Evolutionary conservation across 108 stramenopile species (phyloP).

Genomic region (Fragilaria crotonensis): DNA sequence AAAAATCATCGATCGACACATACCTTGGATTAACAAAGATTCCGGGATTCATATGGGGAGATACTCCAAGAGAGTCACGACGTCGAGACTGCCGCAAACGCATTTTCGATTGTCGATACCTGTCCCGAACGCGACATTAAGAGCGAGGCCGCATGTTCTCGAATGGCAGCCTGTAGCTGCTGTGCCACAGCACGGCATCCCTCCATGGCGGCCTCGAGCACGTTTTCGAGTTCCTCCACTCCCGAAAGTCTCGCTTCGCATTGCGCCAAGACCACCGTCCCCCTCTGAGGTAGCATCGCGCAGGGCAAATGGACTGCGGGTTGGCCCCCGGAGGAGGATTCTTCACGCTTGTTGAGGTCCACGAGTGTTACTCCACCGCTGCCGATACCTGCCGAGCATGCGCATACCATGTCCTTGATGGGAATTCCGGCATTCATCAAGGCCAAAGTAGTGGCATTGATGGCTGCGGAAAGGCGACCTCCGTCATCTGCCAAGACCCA

Average conservation of each 20-base stretch:
- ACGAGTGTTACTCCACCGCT: conserved; percentile 49
- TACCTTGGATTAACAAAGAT: too few species aligned
- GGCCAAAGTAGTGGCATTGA: conserved; percentile 78
- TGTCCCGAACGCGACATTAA: conserved; percentile 46
- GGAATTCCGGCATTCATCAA: conserved; percentile 79
- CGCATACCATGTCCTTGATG: conserved; percentile 73
- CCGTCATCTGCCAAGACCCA: conserved; percentile 82
- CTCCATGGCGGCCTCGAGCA: conserved; percentile 72
- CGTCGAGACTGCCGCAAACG: conserved; percentile 21
- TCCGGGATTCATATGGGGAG: too few species aligned
- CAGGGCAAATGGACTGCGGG: conserved; percentile 67
- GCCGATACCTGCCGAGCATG: conserved; percentile 71
- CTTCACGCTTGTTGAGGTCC: conserved; percentile 75
- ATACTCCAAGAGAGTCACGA: too few species aligned
- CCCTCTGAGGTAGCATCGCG: conserved; percentile 80
- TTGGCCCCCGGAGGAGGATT: conserved; percentile 33
- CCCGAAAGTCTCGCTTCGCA: conserved; percentile 76
- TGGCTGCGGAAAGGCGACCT: conserved; percentile 73
- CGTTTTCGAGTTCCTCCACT: conserved; percentile 49
- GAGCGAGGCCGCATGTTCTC: conserved; percentile 51
- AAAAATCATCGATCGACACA: too few species aligned
- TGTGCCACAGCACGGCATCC: conserved; percentile 82
- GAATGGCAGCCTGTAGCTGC: conserved; percentile 68
- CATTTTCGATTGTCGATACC: conserved; percentile 22
- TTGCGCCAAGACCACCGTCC: conserved; percentile 76